A percentile compares a stretch with the other conserved stretches of the same genome.
These are phyloP conservation scores for Sphaerulina populicola DNA, from an alignment of 2,329 filamentous ascomycete species.

Conservation along the genomic window DNA sequence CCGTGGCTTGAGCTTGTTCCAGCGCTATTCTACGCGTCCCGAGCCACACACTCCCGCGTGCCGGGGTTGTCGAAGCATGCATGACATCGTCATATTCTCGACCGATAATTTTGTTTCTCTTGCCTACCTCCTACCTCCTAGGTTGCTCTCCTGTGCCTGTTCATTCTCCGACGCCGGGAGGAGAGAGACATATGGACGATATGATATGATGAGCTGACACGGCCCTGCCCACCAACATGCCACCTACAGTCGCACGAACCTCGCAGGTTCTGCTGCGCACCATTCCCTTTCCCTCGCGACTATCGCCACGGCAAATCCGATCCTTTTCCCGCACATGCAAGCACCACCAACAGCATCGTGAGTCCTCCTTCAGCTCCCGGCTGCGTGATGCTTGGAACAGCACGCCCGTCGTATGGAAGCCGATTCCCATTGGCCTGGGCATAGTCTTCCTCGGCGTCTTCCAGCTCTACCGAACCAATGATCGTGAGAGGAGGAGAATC, in stretches of 20 bases:
- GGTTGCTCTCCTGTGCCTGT: no score
- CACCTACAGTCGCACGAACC: slow-evolving; percentile 2
- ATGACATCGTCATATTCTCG: no score
- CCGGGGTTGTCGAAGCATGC: no score
- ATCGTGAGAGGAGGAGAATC: slow-evolving; percentile 27
- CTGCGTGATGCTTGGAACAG: slow-evolving; percentile 51
- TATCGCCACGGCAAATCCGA: slow-evolving; percentile 5
- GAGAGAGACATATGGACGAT: no score
- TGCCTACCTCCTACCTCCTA: no score
- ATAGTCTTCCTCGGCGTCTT: slow-evolving; percentile 74
- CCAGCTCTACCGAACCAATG: slow-evolving; percentile 70
- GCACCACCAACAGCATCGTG: slow-evolving; percentile 18
- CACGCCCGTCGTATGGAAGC: slow-evolving; percentile 76
- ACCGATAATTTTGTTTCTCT: no score
- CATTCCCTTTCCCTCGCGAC: slow-evolving; percentile 5
- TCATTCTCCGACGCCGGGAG: no score
- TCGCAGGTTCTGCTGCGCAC: slow-evolving; percentile 7
- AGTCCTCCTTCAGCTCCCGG: slow-evolving; percentile 47
- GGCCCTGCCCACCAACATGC: slow-evolving; percentile 2
- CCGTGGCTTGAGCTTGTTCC: no score
- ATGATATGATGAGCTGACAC: slow-evolving; percentile 4
- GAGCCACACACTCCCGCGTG: no score
- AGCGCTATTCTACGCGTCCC: no score
- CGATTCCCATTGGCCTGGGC: slow-evolving; percentile 78
- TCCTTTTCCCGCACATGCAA: slow-evolving; percentile 16